Percentiles rank a stretch among this genome's conserved stretches.
These are phyloP conservation scores for Pneumocystis canis DNA, from an alignment of 1,139 yeast genomes.

Conservation along the genomic window DNA sequence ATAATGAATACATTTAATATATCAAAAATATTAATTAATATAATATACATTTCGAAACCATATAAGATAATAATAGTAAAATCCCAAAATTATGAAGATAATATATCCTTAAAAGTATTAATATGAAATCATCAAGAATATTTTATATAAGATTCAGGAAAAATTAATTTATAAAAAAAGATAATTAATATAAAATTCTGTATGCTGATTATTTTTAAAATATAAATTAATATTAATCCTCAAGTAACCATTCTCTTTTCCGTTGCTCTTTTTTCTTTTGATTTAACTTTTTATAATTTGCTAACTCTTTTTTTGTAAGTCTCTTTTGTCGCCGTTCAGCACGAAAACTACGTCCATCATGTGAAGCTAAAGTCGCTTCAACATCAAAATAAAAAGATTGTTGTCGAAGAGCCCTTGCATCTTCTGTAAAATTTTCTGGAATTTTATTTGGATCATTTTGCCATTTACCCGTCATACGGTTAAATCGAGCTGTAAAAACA, in stretches of 20 bases:
- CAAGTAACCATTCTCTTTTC: not conserved
- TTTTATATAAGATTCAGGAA: no score
- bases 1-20: no score
- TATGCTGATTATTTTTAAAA: constrained; percentile 7
- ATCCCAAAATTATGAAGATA: no score
- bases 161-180: no score
- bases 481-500: constrained; percentile 8
- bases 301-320: constrained; percentile 19
- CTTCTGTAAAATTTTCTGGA: constrained; percentile 5
- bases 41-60: no score
- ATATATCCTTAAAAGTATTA: no score
- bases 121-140: no score
- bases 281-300: constrained; percentile 17
- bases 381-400: constrained; percentile 11
- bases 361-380: constrained; percentile 12
- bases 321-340: constrained; percentile 16
- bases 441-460: constrained; percentile 6
- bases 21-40: no score
- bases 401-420: constrained; percentile 8
- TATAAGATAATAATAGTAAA: no score
- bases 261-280: constrained; percentile 20
- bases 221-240: not conserved
- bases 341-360: constrained; percentile 17
- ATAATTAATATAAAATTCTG: constrained; percentile 16
- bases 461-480: constrained; percentile 8